Evolutionary conservation across 371 early-diverging fungal species (phyloP).

Genomic region (Rhizopus delemar): DNA sequence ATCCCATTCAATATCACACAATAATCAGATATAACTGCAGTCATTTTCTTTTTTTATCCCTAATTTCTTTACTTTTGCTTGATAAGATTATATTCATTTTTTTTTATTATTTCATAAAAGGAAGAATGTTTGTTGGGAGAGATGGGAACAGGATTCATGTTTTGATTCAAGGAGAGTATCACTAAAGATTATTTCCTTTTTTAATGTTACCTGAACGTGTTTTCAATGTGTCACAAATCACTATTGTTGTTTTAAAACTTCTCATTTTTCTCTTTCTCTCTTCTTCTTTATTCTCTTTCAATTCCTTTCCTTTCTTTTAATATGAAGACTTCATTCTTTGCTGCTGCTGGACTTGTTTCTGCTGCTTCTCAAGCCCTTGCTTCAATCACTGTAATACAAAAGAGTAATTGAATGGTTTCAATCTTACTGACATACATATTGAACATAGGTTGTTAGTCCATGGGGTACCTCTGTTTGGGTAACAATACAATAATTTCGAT

Average conservation of each 20-base stretch:
- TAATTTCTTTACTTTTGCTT: too few relatives aligned
- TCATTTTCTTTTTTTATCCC: too few relatives aligned
- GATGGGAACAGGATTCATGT: background rate
- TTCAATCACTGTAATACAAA: conserved; percentile 21
- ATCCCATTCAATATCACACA: too few relatives aligned
- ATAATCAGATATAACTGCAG: too few relatives aligned
- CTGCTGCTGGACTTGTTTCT: conserved; percentile 22
- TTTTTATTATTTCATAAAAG: too few relatives aligned
- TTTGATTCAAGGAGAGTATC: background rate
- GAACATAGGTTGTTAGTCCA: conserved; percentile 41
- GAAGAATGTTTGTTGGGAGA: background rate
- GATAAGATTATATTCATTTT: too few relatives aligned
- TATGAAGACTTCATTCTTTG: conserved; percentile 32
- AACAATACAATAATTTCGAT: conserved; percentile 5
- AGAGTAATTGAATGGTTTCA: background rate
- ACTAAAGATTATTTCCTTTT: background rate
- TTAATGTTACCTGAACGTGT: conserved; percentile 15
- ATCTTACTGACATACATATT: background rate
- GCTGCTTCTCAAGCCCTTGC: conserved; percentile 29
- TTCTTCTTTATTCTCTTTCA: conserved; percentile 13
- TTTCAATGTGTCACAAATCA: conserved; percentile 35
- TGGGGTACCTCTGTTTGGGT: conserved; percentile 47
- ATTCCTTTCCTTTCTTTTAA: conserved; percentile 11
- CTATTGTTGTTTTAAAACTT: conserved; percentile 5
- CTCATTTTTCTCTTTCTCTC: conserved; percentile 8